Base-by-base conservation (phyloP, 2,329 filamentous ascomycete species). In the Apiospora pterosperma region DNA sequence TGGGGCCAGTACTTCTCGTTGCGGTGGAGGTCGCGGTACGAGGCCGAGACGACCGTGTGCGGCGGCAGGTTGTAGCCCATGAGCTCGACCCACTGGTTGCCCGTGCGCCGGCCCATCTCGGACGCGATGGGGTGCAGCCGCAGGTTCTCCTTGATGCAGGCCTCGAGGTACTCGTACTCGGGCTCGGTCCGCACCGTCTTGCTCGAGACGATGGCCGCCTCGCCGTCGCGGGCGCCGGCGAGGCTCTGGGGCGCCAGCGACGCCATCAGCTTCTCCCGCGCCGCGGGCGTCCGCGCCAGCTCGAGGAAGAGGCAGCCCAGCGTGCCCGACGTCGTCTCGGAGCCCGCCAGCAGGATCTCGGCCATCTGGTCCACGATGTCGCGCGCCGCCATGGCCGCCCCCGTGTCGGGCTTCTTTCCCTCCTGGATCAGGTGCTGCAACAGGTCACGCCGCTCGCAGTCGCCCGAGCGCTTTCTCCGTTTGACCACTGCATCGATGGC, bases 301-400 rank as follows among this genome's bases (percentile, higher is more conserved):
- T 61, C 59, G 1, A 61, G 38, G 19, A 61, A 61, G 5, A 61
- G 38, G 25, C 59, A 61, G 5, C 36, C 59, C 19, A 61, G 21
- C 19, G 59, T 61, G 38, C 59, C 59, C 3, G 59, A 61, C 5
- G 38, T 61, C 25, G 38, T 61, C 16, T 61, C 59, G 5, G 59
- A 61, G 7, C 59, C 59, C 34, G 59, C 59, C 6, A 61, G 38
- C 59, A 61, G 38, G 38, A 61, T 61, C 36, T 61, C 59, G 36
- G 59, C 59, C 59, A 61, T 61, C 23, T 61, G 59, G 59, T 61
- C 59, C 21, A 61, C 59, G 16, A 61, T 61, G 36, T 61, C 59
- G 59, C 59, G 59, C 59, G 59, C n/a, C 23, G 14, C 21, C 59
- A 61, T 61, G 21, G 25, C 38, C 21, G 38, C 42, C 11, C 59